Percentiles rank a stretch among this genome's conserved stretches.
Evolutionary conservation across 2,329 filamentous ascomycete species (phyloP).

Genomic region (Fusarium pilosicola): DNA sequence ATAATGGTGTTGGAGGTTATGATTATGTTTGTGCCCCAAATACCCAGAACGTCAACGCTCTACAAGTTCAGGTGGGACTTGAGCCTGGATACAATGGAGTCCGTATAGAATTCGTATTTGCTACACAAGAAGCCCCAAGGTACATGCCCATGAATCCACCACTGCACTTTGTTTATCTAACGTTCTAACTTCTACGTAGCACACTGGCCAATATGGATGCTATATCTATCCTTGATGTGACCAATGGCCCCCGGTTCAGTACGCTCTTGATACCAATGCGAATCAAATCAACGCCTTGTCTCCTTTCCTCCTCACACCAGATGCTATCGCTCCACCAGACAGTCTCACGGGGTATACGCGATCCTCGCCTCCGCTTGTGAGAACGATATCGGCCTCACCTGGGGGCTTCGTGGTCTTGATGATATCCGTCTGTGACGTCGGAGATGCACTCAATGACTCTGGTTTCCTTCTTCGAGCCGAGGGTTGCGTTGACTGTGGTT

Average conservation of each 20-base stretch:
- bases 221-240: not conserved
- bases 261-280: not conserved
- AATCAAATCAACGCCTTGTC: not conserved
- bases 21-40: not conserved
- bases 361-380: not conserved
- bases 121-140: not conserved
- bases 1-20: not conserved
- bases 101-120: not conserved
- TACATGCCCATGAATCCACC: not conserved
- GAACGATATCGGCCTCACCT: not conserved
- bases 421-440: not conserved
- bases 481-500: not conserved
- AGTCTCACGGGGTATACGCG: not conserved
- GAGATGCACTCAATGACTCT: not conserved
- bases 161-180: not conserved
- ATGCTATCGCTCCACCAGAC: not conserved
- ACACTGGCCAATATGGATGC: not conserved
- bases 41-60: not conserved
- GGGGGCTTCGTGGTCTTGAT: rapidly evolving
- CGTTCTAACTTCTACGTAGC: not conserved
- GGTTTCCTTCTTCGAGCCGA: not conserved
- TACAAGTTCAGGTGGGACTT: not conserved
- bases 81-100: not conserved
- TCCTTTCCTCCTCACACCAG: not conserved
- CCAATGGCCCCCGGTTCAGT: not conserved